Conservation (phyloP, 2,329 filamentous ascomycete genomes). For the Fusarium sp. region DNA sequence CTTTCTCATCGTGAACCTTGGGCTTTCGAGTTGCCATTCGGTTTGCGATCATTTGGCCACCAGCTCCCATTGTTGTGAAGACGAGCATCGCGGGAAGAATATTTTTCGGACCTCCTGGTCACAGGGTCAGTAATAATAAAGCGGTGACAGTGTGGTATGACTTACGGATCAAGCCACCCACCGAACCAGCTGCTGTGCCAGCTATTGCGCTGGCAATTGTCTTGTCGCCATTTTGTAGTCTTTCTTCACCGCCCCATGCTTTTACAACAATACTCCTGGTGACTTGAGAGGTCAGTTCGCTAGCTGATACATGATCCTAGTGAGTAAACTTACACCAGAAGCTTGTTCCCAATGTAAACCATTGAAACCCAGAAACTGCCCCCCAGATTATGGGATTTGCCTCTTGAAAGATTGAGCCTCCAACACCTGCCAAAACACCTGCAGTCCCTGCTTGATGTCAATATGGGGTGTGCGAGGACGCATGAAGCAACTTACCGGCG, state of each 20-base stretch:
- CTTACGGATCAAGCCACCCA: conserved; percentile 65
- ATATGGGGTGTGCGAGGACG: conserved; percentile 3
- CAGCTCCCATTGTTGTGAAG: conserved; percentile 55
- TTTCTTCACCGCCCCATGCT: conserved; percentile 60
- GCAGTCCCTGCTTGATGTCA: conserved; percentile 58
- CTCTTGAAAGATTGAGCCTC: conserved; percentile 76
- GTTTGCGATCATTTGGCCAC: conserved; percentile 52
- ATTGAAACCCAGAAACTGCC: conserved; percentile 78
- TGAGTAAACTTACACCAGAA: conserved; percentile 73
- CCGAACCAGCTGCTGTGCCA: conserved; percentile 73
- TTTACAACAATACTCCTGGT: conserved; percentile 58
- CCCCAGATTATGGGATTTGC: conserved; percentile 76
- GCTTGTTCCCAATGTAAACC: conserved; percentile 78
- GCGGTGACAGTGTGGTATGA: conserved; percentile 4
- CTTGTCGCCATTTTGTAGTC: conserved; percentile 66
- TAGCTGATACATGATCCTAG: not conserved
- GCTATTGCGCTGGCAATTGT: conserved; percentile 74
- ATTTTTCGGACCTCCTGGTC: conserved; percentile 60
- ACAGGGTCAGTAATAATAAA: conserved; percentile 24
- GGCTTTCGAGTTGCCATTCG: conserved; percentile 36
- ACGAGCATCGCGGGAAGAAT: conserved; percentile 62
- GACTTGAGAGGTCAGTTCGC: conserved; percentile 49
- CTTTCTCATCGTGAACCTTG: conserved; percentile 51
- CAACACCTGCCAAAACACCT: conserved; percentile 72
- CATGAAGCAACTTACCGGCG: conserved; percentile 56